Conservation (phyloP, 257 asterid species). For the Salvia splendens region DNA sequence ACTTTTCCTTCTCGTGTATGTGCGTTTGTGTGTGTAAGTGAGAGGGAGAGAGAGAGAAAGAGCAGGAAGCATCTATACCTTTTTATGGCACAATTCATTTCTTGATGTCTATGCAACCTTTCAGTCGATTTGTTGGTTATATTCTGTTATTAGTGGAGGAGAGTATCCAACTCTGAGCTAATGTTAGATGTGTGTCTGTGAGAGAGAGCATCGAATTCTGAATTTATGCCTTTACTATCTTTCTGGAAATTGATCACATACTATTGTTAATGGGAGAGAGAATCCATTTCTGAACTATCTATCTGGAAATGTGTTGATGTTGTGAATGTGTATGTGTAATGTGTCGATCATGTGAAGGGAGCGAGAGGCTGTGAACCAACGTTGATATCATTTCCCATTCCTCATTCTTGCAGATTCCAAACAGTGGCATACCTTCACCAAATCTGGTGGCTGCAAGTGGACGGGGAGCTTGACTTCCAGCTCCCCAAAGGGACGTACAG, state of each 20-base stretch:
- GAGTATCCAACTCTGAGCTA: not conserved
- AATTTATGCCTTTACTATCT: too few species aligned
- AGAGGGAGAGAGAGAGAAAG: conserved; percentile 8
- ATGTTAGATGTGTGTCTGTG: not conserved
- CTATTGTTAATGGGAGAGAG: not conserved
- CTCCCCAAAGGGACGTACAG: conserved; percentile 71
- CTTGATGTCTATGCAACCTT: not conserved
- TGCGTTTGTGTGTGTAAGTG: not conserved
- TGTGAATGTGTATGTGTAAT: not conserved
- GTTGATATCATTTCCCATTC: not conserved
- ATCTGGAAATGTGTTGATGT: not conserved
- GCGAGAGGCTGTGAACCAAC: not conserved
- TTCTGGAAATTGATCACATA: not conserved
- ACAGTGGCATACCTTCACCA: conserved; percentile 84
- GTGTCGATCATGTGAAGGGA: not conserved
- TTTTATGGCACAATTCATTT: not conserved
- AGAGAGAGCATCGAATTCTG: too few species aligned
- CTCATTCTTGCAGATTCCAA: conserved; percentile 51
- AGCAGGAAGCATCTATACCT: not conserved
- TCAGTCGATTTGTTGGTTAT: not conserved
- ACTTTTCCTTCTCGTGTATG: conserved; percentile 7
- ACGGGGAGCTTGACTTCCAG: conserved; percentile 68
- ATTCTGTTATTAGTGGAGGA: not conserved
- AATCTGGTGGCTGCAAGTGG: conserved; percentile 93
- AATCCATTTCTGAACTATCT: not conserved